phyloP scores from a whole-genome alignment of 2,329 filamentous ascomycete genomes.

The Ambrosiella xylebori region DNA sequence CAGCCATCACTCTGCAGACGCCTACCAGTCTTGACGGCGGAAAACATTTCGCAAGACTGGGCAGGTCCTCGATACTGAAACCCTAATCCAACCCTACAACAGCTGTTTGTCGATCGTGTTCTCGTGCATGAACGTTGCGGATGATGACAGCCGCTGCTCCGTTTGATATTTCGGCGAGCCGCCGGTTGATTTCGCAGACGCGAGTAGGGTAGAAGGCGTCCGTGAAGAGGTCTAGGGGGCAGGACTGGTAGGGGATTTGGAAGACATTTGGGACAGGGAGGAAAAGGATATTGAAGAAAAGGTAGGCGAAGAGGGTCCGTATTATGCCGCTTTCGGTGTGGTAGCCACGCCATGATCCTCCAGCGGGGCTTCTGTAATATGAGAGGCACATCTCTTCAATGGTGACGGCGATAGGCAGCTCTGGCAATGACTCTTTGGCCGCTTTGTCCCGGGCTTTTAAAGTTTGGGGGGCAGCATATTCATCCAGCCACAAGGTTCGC shows the following conservation, averaged over 20 bases:
- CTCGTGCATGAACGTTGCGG: conserved; percentile 46
- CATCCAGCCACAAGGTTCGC: conserved; percentile 77
- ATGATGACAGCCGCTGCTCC: conserved; percentile 55
- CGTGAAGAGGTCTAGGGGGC: conserved; percentile 79
- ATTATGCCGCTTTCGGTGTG: conserved; percentile 85
- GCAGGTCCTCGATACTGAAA: conserved; percentile 59
- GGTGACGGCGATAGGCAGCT: conserved; percentile 47
- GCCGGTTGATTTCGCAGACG: conserved; percentile 76
- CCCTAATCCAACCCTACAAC: conserved; percentile 88
- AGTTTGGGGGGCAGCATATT: neutral
- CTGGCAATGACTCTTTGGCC: neutral
- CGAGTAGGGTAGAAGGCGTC: conserved; percentile 79
- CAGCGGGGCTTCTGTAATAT: conserved; percentile 51
- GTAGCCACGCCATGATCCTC: conserved; percentile 72
- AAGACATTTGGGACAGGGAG: conserved; percentile 92
- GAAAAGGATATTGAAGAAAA: conserved; percentile 89
- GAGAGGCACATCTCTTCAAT: conserved; percentile 92
- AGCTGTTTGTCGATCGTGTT: conserved; percentile 58
- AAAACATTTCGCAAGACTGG: conserved; percentile 66
- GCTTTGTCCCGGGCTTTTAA: neutral
- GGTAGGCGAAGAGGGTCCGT: conserved; percentile 74
- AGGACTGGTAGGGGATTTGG: conserved; percentile 87
- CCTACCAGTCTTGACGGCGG: conserved; percentile 62
- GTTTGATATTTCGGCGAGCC: conserved; percentile 74
- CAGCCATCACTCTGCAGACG: conserved; percentile 83